Base-by-base conservation (phyloP, 352 stramenopile species). In the Pythium phragmiticola region DNA sequence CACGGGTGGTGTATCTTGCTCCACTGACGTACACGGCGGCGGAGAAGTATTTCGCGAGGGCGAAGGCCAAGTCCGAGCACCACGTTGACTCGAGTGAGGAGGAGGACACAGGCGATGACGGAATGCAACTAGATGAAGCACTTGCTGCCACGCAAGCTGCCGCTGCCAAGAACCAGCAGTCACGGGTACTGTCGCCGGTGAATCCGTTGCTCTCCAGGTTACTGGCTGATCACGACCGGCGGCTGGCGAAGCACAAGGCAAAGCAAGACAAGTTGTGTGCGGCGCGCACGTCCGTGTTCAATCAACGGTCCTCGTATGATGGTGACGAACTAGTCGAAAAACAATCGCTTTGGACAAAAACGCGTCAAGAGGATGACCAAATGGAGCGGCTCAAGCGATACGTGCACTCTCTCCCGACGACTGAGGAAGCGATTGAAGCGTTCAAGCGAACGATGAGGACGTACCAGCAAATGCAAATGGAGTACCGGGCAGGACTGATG, bases 361-460 rank as follows among this genome's bases (percentile, higher is more conserved):
- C 56, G 1, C 56, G 39, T 21, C 49, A 45, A 26, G 62, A 73
- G 7, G 64, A 84, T 37, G 70, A 74, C 13, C 67, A 87, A 41
- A 60, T 89, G 17, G 72, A 77, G 47, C 75, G 63, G 23, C 64
- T 89, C 48, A 82, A 82, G 57, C 72, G 78, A 37, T 65, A 76
- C 37, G 57, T 75, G 1, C 65, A 45, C 6, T 59, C 84, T 8
- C 59, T 89, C 48, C 77, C 80, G 0, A 66, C 75, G 52, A 77
- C 69, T 12, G 74, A 84, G 26, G 62, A 76, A n/a, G 80, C 82
- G 2, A 58, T 60, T 3, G 45, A 54, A 11, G 48, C 56, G 26
- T 89, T 89, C 26, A 81, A 72, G 76, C 67, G 70, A 28, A 76
- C 69, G 1, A 80, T 89, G 58, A 64, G 62, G 9, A 65, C 63